Conservation (phyloP, 164 flowering plant genomes). For the Aristolochia fimbriata region DNA sequence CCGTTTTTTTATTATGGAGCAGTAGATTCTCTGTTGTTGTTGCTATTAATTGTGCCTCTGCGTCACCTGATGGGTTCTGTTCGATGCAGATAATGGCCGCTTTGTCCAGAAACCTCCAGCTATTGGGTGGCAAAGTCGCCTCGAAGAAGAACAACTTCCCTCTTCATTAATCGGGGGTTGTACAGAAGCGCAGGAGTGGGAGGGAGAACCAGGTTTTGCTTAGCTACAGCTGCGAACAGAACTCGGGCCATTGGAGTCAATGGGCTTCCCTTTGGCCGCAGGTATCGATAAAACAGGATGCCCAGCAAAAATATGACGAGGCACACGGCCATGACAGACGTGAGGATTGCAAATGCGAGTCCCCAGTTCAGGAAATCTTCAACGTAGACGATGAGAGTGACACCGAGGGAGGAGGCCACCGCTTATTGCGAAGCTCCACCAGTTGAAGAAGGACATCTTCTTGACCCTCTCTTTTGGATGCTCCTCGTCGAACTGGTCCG, state of each 20-base stretch:
- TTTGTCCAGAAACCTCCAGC: no score
- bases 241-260: no score
- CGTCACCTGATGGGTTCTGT: slow-evolving; percentile 3
- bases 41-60: slow-evolving; percentile 3
- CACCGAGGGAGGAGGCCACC: slow-evolving; percentile 61
- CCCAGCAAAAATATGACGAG: slow-evolving; percentile 46
- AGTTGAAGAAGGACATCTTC: no score
- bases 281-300: slow-evolving; percentile 51
- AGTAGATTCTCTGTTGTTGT: slow-evolving; percentile 23
- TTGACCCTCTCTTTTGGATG: slow-evolving; percentile 55
- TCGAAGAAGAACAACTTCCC: slow-evolving; percentile 23
- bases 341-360: no score
- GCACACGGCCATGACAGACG: slow-evolving; percentile 41
- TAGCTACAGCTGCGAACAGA: slow-evolving; percentile 57
- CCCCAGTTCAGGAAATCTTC: slow-evolving; percentile 83
- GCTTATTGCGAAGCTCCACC: slow-evolving; percentile 59
- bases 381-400: slow-evolving; percentile 62
- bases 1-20: no score
- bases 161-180: no score
- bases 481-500: slow-evolving; percentile 85
- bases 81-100: slow-evolving; percentile 59
- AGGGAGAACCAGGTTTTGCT: slow-evolving; percentile 56
- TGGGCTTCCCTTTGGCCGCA: slow-evolving; percentile 59
- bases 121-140: slow-evolving; percentile 53
- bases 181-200: slow-evolving; percentile 33